phyloP scores from a whole-genome alignment of 106 monocot species.

The Dendrobium chrysotoxum region DNA sequence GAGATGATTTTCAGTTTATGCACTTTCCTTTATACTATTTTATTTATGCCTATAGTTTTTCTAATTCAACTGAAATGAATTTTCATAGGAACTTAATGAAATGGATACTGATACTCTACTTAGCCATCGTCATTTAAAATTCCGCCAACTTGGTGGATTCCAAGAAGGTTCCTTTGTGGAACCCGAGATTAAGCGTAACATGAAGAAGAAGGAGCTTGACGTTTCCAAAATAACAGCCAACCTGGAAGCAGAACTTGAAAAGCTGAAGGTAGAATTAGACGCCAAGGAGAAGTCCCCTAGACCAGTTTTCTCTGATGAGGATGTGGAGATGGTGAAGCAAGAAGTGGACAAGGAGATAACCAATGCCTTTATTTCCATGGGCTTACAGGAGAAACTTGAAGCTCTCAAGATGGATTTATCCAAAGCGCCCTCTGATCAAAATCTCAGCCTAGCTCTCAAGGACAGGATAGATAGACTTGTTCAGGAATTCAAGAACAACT shows the following conservation, averaged over 20 bases:
- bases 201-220: slow-evolving; percentile 64
- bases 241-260: slow-evolving; percentile 51
- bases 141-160: slow-evolving; percentile 57
- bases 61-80: not conserved
- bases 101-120: slow-evolving; percentile 49
- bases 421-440: slow-evolving; percentile 27
- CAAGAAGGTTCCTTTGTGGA: slow-evolving; percentile 40
- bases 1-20: no score
- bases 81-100: slow-evolving; percentile 37
- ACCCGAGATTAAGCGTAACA: slow-evolving; percentile 55
- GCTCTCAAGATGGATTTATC: slow-evolving; percentile 57
- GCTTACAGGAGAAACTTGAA: slow-evolving; percentile 65
- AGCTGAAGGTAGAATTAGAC: slow-evolving; percentile 35
- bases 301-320: slow-evolving; percentile 30
- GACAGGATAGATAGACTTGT: slow-evolving; percentile 45
- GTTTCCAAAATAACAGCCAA: slow-evolving; percentile 34
- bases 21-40: no score
- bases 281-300: slow-evolving; percentile 22
- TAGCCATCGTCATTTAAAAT: slow-evolving; percentile 44
- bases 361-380: slow-evolving; percentile 57
- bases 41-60: no score
- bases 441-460: slow-evolving; percentile 35
- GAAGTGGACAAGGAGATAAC: slow-evolving; percentile 66
- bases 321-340: slow-evolving; percentile 39
- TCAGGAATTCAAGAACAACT: slow-evolving; percentile 51